Evolutionary conservation across 2,329 filamentous ascomycete species (phyloP).

Genomic region (Xylariaceae sp.): DNA sequence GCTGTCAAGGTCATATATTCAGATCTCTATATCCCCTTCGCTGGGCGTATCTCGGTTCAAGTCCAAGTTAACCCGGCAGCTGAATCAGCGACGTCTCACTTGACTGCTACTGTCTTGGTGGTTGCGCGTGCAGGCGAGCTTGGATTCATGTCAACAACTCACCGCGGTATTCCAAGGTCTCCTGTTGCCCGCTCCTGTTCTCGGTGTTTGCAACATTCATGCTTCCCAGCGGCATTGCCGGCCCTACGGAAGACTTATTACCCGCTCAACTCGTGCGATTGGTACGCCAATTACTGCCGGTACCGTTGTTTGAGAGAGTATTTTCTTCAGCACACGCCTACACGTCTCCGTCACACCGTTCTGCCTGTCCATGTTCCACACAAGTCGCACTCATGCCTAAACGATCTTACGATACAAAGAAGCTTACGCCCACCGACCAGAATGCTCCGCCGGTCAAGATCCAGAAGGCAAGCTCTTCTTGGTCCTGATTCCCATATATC

Average conservation of each 20-base stretch:
- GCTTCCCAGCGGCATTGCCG: background rate
- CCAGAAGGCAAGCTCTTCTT: constrained; percentile 31
- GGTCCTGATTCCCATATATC: background rate
- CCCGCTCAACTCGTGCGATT: background rate
- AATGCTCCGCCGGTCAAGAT: constrained; percentile 35
- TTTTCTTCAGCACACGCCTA: background rate
- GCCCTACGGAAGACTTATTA: background rate
- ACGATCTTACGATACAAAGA: constrained; percentile 34
- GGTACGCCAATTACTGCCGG: background rate
- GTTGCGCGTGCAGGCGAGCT: constrained; percentile 22
- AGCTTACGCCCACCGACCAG: constrained; percentile 31
- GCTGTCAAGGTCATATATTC: background rate
- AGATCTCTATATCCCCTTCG: background rate
- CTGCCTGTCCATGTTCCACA: background rate
- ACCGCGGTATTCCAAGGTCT: constrained; percentile 2
- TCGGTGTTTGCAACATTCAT: background rate
- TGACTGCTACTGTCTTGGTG: constrained; percentile 11
- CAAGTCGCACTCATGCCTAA: constrained; percentile 36
- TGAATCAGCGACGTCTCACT: constrained; percentile 4
- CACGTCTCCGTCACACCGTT: background rate
- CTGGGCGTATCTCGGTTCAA: background rate
- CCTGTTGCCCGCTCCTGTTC: constrained; percentile 6
- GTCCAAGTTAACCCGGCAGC: background rate
- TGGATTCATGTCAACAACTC: background rate
- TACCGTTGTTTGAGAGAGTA: background rate